phyloP scores from a whole-genome alignment of 1,284 basidiomycete species.

The Cutaneotrichosporon spelunceum region DNA sequence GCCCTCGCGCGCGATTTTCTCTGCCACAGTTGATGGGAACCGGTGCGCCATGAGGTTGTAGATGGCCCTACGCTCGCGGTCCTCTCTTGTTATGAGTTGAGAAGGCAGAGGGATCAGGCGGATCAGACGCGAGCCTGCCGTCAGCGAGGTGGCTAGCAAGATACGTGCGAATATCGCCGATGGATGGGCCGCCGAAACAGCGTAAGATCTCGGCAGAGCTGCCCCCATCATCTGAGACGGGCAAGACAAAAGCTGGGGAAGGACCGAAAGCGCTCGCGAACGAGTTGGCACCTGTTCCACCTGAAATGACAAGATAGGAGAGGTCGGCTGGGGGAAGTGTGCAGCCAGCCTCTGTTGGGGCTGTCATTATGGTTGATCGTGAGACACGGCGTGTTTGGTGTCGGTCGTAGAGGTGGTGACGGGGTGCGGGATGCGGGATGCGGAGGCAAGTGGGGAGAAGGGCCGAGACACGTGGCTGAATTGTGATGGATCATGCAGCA shows the following conservation, averaged over 20 bases:
- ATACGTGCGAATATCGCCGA: constrained; percentile 53
- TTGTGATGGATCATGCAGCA: no score
- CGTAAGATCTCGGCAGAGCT: constrained; percentile 53
- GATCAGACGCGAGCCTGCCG: constrained; percentile 54
- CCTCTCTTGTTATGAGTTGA: constrained; percentile 25
- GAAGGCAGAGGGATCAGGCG: constrained; percentile 54
- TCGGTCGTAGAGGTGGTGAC: no score
- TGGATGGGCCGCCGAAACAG: constrained; percentile 54
- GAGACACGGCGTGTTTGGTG: neutral
- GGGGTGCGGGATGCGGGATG: neutral
- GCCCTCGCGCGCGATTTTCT: constrained; percentile 75
- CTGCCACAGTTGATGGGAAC: constrained; percentile 64
- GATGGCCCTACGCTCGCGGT: constrained; percentile 59
- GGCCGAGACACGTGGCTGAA: no score
- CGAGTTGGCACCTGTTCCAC: constrained; percentile 56
- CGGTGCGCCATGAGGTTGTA: constrained; percentile 74
- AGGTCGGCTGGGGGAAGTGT: constrained; percentile 1
- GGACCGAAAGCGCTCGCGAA: constrained; percentile 55
- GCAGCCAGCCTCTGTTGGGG: neutral
- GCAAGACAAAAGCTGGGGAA: constrained; percentile 51
- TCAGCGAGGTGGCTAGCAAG: neutral
- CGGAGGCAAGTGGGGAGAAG: no score
- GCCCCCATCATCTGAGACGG: constrained; percentile 58
- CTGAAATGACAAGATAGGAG: constrained; percentile 54
- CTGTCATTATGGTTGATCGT: neutral